Conservation (phyloP, 106 monocot species). For the Chionographis japonica region DNA sequence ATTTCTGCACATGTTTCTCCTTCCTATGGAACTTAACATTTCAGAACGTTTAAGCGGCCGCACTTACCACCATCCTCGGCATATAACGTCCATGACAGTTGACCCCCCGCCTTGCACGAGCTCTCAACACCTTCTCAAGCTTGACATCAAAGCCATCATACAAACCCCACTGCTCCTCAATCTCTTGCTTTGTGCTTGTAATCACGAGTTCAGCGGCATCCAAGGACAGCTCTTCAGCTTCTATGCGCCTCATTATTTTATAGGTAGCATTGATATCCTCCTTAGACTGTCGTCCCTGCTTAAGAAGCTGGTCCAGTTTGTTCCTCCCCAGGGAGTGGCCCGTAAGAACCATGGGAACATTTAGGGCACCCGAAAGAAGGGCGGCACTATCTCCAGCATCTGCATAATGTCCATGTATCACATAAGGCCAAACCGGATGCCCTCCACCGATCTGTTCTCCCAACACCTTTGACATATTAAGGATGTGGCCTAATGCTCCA, state of each 20-base stretch:
- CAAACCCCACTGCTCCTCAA: conserved; percentile 97
- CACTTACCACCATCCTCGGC: conserved; percentile 92
- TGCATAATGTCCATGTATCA: conserved; percentile 92
- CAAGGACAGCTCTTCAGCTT: conserved; percentile 84
- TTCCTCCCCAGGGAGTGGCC: conserved; percentile 95
- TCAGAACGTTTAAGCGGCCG: background rate
- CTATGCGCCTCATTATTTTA: conserved; percentile 92
- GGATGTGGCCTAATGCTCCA: conserved; percentile 72
- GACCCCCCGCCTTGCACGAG: conserved; percentile 49
- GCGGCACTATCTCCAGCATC: conserved; percentile 94
- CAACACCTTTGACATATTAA: conserved; percentile 87
- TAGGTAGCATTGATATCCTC: conserved; percentile 95
- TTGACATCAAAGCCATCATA: conserved; percentile 97
- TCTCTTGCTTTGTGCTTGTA: conserved; percentile 92
- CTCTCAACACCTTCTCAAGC: conserved; percentile 83
- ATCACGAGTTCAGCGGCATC: conserved; percentile 92
- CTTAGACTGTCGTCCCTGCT: conserved; percentile 81
- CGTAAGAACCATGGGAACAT: conserved; percentile 95
- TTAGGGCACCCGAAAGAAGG: conserved; percentile 85
- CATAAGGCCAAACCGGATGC: conserved; percentile 86
- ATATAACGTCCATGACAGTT: conserved; percentile 86
- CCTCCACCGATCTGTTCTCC: conserved; percentile 86
- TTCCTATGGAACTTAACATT: background rate
- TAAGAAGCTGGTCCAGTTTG: conserved; percentile 86
- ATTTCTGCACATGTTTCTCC: too few species aligned